These are phyloP conservation scores for Plectosphaerella sp. DNA, from an alignment of 2,329 filamentous ascomycete species.

Conservation along the genomic window DNA sequence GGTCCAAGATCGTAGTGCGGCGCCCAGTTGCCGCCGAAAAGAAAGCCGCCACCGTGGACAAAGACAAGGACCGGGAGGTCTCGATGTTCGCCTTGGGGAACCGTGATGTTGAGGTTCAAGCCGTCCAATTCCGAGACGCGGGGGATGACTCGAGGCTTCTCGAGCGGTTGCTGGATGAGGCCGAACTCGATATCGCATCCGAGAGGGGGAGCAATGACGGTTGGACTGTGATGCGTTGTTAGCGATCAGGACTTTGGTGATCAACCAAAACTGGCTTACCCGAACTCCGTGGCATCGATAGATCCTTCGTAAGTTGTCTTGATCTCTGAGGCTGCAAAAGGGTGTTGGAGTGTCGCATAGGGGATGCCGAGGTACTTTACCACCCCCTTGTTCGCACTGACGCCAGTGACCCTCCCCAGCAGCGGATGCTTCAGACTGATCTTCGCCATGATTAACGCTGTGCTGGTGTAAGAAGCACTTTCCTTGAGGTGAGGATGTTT, in stretches of 20 bases:
- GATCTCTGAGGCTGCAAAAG: slow-evolving; percentile 10
- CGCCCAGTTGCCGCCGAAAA: slow-evolving; percentile 44
- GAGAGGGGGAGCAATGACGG: slow-evolving; percentile 29
- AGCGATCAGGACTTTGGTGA: neutral
- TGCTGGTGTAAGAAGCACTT: too few species aligned
- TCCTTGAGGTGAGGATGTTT: too few species aligned
- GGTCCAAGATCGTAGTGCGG: slow-evolving; percentile 43
- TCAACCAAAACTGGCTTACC: slow-evolving; percentile 17
- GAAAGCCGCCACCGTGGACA: slow-evolving; percentile 48
- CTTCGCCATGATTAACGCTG: neutral
- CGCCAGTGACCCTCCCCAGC: neutral
- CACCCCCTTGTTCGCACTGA: slow-evolving; percentile 4
- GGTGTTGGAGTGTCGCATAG: slow-evolving; percentile 14
- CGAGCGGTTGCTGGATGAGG: slow-evolving; percentile 42
- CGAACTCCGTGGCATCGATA: slow-evolving; percentile 26
- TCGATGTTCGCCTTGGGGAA: slow-evolving; percentile 24
- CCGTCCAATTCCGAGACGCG: slow-evolving; percentile 42
- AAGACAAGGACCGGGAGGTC: slow-evolving; percentile 47
- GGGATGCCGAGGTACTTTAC: slow-evolving; percentile 16
- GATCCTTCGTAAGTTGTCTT: slow-evolving; percentile 4
- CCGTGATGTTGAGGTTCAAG: slow-evolving; percentile 47
- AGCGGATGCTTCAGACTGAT: neutral
- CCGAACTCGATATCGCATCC: slow-evolving; percentile 40
- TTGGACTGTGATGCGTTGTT: slow-evolving; percentile 18
- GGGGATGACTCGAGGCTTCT: slow-evolving; percentile 22